These are phyloP conservation scores for Trichophyton schoenleinii DNA, from an alignment of 2,329 filamentous ascomycete genomes.

Conservation along the genomic window DNA sequence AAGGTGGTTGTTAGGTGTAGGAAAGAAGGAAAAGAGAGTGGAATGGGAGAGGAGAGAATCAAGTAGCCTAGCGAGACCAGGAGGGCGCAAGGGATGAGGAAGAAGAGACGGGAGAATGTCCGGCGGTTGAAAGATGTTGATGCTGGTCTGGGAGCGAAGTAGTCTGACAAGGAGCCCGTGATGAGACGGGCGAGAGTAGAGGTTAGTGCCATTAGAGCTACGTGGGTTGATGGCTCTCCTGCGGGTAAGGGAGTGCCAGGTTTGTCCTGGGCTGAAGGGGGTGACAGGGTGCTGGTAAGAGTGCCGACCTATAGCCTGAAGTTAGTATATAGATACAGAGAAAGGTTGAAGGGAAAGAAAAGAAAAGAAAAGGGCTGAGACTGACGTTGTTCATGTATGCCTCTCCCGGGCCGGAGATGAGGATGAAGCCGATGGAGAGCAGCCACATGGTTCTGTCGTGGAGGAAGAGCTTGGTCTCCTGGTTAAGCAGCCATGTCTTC, in stretches of 20 bases:
- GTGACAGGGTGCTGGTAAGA: slow-evolving; percentile 74
- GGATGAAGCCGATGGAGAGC: slow-evolving; percentile 78
- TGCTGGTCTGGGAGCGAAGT: slow-evolving; percentile 58
- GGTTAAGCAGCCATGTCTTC: slow-evolving; percentile 84
- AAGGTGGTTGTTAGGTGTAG: slow-evolving; percentile 79
- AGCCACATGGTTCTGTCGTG: slow-evolving; percentile 91
- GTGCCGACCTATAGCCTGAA: slow-evolving; percentile 53
- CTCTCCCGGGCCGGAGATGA: slow-evolving; percentile 90
- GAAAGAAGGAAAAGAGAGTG: slow-evolving; percentile 61
- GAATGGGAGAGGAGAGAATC: slow-evolving; percentile 65
- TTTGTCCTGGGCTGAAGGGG: slow-evolving; percentile 39
- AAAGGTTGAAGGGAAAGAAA: not conserved
- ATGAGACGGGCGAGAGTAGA: slow-evolving; percentile 84
- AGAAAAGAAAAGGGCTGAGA: not conserved
- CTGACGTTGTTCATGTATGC: slow-evolving; percentile 83
- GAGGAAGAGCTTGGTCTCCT: slow-evolving; percentile 75
- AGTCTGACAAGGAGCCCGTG: slow-evolving; percentile 76
- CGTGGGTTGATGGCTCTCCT: slow-evolving; percentile 65
- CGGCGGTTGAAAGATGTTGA: slow-evolving; percentile 15
- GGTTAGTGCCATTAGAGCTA: slow-evolving; percentile 80
- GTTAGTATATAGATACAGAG: not conserved
- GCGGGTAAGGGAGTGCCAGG: slow-evolving; percentile 37
- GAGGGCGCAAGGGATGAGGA: slow-evolving; percentile 63
- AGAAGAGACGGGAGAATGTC: slow-evolving; percentile 64
- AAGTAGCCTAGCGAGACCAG: slow-evolving; percentile 65